A percentile compares a stretch with the other conserved stretches of the same genome.
phyloP scores from a whole-genome alignment of 2,329 filamentous ascomycete species.

The Talaromyces albobiverticillius region DNA sequence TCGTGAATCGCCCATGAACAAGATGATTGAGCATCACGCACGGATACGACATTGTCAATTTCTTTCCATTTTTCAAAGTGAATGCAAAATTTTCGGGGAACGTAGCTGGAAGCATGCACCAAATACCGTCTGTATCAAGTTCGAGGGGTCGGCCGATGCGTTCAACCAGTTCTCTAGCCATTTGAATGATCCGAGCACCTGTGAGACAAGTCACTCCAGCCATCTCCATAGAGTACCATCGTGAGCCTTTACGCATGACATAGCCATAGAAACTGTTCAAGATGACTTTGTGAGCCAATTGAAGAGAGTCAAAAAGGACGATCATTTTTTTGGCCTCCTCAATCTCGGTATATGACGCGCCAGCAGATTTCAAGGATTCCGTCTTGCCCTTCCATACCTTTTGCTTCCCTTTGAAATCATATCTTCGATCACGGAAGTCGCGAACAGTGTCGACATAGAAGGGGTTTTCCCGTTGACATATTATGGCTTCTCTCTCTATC shows the following conservation, averaged over 20 bases:
- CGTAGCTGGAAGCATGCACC: conserved; percentile 95
- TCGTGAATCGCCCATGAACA: conserved; percentile 91
- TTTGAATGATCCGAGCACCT: conserved; percentile 92
- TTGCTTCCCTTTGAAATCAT: conserved; percentile 97
- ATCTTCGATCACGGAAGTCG: conserved; percentile 92
- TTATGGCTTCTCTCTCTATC: conserved; percentile 91
- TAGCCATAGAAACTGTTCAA: conserved; percentile 99
- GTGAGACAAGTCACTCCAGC: conserved; percentile 97
- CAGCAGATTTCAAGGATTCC: conserved; percentile 76
- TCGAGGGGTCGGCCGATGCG: conserved; percentile 89
- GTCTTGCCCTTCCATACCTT: conserved; percentile 99
- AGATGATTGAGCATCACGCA: conserved; percentile 99
- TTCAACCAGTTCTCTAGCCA: conserved; percentile 91
- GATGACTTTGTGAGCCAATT: conserved; percentile 98
- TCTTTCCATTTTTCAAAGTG: conserved; percentile 93
- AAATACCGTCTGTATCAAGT: conserved; percentile 97
- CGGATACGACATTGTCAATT: conserved; percentile 92
- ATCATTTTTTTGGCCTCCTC: conserved; percentile 99
- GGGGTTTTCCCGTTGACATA: conserved; percentile 95
- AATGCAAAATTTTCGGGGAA: conserved; percentile 97
- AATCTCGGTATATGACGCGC: conserved; percentile 71
- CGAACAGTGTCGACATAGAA: conserved; percentile 97
- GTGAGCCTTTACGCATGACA: conserved; percentile 97
- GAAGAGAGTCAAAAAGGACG: conserved; percentile 88
- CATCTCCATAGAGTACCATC: conserved; percentile 99